These are phyloP conservation scores for Vanrija humicola DNA, from an alignment of 1,284 basidiomycete genomes.

Conservation along the genomic window DNA sequence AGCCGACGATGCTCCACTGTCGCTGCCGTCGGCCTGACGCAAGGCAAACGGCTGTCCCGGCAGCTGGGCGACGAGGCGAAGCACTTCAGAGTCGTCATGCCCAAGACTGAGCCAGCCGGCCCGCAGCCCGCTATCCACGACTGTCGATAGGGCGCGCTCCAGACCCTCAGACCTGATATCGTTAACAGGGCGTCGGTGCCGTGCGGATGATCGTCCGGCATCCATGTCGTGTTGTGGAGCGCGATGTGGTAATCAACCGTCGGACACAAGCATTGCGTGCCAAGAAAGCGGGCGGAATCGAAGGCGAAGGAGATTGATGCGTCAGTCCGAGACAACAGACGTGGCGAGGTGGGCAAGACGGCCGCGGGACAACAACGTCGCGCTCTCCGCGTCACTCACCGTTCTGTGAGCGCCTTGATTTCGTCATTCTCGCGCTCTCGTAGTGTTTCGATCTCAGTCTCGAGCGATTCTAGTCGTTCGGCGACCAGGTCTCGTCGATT, in stretches of 20 bases:
- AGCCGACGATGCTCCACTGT: neutral
- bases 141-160: conserved; percentile 60
- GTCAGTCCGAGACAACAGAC: too few relatives aligned
- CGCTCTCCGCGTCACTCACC: conserved; percentile 23
- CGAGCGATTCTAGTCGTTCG: conserved; percentile 59
- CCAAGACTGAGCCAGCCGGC: conserved; percentile 57
- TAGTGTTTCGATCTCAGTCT: conserved; percentile 50
- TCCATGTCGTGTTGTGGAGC: neutral
- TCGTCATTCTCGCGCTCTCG: conserved; percentile 15
- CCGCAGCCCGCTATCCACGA: conserved; percentile 67
- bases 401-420: conserved; percentile 25
- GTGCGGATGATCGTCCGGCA: too few relatives aligned
- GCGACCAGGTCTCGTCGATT: conserved; percentile 71
- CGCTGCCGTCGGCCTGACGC: conserved; percentile 7
- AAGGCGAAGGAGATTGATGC: too few relatives aligned
- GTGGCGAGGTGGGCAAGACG: too few relatives aligned
- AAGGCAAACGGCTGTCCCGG: conserved; percentile 15
- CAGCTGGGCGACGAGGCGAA: conserved; percentile 15
- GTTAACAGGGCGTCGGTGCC: conserved; percentile 1
- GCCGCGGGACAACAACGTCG: neutral
- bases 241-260: neutral
- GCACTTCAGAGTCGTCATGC: conserved; percentile 28
- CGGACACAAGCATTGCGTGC: neutral
- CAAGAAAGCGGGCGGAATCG: too few relatives aligned
- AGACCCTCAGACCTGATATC: conserved; percentile 52